Evolutionary conservation across 148 eudicot species (phyloP), one percentile per base, ranked within the genome.

Genomic region (Silene latifolia): DNA sequence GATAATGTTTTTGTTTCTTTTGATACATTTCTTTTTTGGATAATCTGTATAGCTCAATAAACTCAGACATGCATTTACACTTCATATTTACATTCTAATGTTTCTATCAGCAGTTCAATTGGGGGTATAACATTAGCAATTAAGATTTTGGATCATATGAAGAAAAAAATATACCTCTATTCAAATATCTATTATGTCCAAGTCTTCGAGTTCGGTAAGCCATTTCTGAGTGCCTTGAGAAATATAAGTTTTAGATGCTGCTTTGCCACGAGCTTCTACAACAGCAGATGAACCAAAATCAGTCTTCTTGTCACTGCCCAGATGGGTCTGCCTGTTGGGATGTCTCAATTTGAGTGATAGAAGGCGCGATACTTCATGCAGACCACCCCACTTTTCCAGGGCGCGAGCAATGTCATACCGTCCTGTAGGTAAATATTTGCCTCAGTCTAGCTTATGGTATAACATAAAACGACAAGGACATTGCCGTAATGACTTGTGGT

Each of bases 331-430:
- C 82, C 90, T 88, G 83, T 86, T 87, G 0, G 97, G 96, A 69
- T 88, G 98, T 75, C 98, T 85, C 77, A 88, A 82, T 79, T 91
- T 88, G 11, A 94, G 90, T 3, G 93, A 85, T 7, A 94, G 81
- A 78, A 94, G 96, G n/a, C 97, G 97, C 10, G 98, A 91, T 65
- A 91, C 98, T 89, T 94, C 98, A 72, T 90, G 97, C 32, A 94
- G 85, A 62, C 98, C 98, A 10, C 98, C 98, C 98, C 98, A 91
- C 87, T 90, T 91, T 87, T 94, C 98, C 77, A 94, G 76, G 21
- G 98, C 93, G 20, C 98, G 93, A 20, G 98, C 98, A 78, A 94
- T 91, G 82, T 93, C 98, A 80, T 86, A 93, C 19, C 98, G 97
- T 39, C 97, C 98, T 93, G 88, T 73, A 75, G 54, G 63, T 67